phyloP scores from a whole-genome alignment of 305 asterid species.

The Fraxinus platypoda region DNA sequence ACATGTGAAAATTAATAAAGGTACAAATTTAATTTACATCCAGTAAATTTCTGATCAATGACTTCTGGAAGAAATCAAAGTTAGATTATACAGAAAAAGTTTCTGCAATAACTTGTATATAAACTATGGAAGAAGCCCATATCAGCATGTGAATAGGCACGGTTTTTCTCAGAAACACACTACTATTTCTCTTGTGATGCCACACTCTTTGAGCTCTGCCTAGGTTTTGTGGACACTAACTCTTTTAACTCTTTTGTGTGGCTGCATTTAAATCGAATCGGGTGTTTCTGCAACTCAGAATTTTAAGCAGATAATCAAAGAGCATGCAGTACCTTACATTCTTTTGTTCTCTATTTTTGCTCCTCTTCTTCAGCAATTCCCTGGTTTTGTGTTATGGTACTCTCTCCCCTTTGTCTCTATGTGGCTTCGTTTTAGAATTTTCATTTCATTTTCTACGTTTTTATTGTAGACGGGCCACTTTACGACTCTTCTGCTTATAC shows the following conservation, averaged over 20 bases:
- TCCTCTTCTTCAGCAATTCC: slow-evolving; percentile 20
- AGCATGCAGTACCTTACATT: slow-evolving; percentile 25
- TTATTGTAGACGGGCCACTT: slow-evolving; percentile 42
- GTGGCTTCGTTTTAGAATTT: neutral
- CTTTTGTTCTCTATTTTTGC: slow-evolving; percentile 17
- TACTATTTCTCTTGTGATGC: slow-evolving; percentile 37
- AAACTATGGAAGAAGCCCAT: slow-evolving; percentile 3
- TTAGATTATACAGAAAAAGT: neutral
- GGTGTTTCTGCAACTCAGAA: neutral
- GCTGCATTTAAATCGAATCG: neutral
- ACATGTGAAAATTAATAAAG: neutral
- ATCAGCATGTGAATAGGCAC: slow-evolving; percentile 30
- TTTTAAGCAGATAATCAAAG: slow-evolving; percentile 2
- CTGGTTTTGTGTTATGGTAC: slow-evolving; percentile 32
- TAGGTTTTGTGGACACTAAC: neutral
- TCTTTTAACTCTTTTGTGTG: neutral
- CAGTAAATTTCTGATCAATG: neutral
- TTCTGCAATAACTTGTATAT: neutral
- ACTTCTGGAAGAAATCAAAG: neutral
- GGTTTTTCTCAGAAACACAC: slow-evolving; percentile 4
- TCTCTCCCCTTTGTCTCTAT: slow-evolving; percentile 22
- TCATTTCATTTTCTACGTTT: neutral
- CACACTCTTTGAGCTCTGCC: neutral
- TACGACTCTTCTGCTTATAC: slow-evolving; percentile 48
- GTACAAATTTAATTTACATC: neutral